Percentiles rank a stretch among this genome's conserved stretches.
Conservation (phyloP, 2,329 filamentous ascomycete genomes). For the Cladorrhinum sp. region DNA sequence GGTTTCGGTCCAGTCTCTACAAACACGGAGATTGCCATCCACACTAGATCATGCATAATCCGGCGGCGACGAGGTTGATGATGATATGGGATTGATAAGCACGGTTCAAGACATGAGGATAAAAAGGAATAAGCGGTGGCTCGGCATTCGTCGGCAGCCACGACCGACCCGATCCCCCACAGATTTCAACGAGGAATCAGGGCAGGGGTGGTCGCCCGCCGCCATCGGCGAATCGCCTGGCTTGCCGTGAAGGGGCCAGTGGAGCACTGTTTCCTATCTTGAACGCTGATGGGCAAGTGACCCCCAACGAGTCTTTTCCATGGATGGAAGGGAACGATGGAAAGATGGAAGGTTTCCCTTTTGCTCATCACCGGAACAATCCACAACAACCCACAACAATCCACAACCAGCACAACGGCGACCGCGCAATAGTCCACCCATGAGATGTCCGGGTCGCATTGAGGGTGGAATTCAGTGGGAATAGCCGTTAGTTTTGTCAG, state of each 20-base stretch:
- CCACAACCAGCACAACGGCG: neutral
- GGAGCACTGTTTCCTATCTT: neutral
- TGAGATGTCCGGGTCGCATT: neutral
- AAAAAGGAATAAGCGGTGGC: conserved; percentile 1
- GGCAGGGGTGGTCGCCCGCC: neutral
- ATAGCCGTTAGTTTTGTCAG: neutral
- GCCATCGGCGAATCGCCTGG: neutral
- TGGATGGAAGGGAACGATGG: neutral
- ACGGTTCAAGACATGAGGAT: neutral
- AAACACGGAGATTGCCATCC: neutral
- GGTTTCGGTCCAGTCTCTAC: conserved; percentile 3
- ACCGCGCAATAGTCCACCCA: neutral
- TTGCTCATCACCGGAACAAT: neutral
- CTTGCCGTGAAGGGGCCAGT: neutral
- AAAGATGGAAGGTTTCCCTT: neutral
- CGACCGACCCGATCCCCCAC: neutral
- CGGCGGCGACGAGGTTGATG: neutral
- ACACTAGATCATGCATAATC: neutral
- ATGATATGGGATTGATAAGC: neutral
- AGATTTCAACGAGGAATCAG: neutral
- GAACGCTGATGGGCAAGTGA: neutral
- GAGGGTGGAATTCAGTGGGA: neutral
- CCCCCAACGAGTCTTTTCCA: neutral
- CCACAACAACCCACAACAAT: too few relatives aligned
- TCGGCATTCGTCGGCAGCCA: neutral